Evolutionary conservation across 352 stramenopile genomes (phyloP).

Genomic region (Phytophthora hibernalis): DNA sequence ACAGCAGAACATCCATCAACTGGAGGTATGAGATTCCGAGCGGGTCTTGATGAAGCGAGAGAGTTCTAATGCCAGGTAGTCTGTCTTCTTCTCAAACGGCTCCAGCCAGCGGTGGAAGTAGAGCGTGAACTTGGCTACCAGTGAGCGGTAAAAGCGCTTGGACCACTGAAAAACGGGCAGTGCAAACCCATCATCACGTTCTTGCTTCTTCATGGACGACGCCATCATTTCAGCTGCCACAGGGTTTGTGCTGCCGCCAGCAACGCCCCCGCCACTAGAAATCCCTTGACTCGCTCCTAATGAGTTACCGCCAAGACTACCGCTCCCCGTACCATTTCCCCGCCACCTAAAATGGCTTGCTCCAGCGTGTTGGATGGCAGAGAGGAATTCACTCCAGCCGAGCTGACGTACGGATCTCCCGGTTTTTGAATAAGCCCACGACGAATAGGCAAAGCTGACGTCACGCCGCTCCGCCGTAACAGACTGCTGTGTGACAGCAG

Average conservation of each 20-base stretch:
- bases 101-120: slow-evolving; percentile 86
- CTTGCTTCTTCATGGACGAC: slow-evolving; percentile 73
- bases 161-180: slow-evolving; percentile 86
- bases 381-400: slow-evolving; percentile 32
- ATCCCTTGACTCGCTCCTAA: slow-evolving; percentile 32
- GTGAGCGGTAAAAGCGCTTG: slow-evolving; percentile 81
- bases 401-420: slow-evolving; percentile 57
- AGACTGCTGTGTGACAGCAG: slow-evolving; percentile 68
- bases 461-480: slow-evolving; percentile 55
- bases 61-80: slow-evolving; percentile 70
- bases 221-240: slow-evolving; percentile 84
- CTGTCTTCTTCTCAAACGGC: slow-evolving; percentile 67
- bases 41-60: slow-evolving; percentile 78
- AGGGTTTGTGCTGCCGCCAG: slow-evolving; percentile 53
- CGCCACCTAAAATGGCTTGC: slow-evolving; percentile 68
- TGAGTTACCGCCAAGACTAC: slow-evolving; percentile 28
- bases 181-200: slow-evolving; percentile 80
- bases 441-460: slow-evolving; percentile 44
- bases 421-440: slow-evolving; percentile 49
- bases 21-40: slow-evolving; percentile 85
- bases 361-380: slow-evolving; percentile 67
- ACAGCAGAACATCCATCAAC: slow-evolving; percentile 81
- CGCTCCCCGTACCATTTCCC: slow-evolving; percentile 27
- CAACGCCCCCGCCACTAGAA: slow-evolving; percentile 29
- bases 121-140: slow-evolving; percentile 85